Conservation (phyloP, 768 basidiomycete genomes). For the Lentinula boryana region DNA sequence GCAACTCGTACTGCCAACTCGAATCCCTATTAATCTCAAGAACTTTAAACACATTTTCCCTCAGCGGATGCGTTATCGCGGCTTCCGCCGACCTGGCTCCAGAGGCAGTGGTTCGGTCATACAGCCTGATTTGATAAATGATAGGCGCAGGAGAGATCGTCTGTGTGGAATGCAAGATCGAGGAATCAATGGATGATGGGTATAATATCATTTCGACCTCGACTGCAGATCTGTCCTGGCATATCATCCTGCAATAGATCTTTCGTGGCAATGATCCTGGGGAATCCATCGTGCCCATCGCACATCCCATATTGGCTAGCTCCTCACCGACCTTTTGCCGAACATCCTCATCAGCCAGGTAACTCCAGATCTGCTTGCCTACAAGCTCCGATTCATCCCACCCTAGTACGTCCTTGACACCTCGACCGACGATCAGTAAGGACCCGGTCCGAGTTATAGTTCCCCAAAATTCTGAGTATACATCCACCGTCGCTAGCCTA, state of each 20-base stretch:
- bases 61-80: constrained; percentile 10
- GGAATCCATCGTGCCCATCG: constrained; percentile 19
- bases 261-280: constrained; percentile 15
- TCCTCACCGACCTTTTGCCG: constrained; percentile 16
- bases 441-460: constrained; percentile 37
- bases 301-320: constrained; percentile 15
- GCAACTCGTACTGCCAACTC: constrained; percentile 92
- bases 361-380: constrained; percentile 36
- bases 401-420: constrained; percentile 59
- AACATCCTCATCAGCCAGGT: constrained; percentile 23
- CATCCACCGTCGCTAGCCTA: constrained; percentile 6
- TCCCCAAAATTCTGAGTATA: constrained; percentile 47
- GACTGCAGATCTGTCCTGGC: constrained; percentile 9
- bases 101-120: background rate
- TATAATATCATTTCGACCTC: constrained; percentile 31
- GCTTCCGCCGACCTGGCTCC: background rate
- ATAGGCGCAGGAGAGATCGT: constrained; percentile 28
- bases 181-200: constrained; percentile 20
- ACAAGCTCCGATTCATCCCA: constrained; percentile 50
- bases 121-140: constrained; percentile 30
- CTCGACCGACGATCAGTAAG: constrained; percentile 44
- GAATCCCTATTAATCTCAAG: constrained; percentile 60
- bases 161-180: constrained; percentile 2
- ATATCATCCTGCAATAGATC: constrained; percentile 28
- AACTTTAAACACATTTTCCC: constrained; percentile 59